A percentile compares a stretch with the other conserved stretches of the same genome.
Evolutionary conservation across 257 asterid genomes (phyloP).

Genomic region (Fraxinus cuspidata): DNA sequence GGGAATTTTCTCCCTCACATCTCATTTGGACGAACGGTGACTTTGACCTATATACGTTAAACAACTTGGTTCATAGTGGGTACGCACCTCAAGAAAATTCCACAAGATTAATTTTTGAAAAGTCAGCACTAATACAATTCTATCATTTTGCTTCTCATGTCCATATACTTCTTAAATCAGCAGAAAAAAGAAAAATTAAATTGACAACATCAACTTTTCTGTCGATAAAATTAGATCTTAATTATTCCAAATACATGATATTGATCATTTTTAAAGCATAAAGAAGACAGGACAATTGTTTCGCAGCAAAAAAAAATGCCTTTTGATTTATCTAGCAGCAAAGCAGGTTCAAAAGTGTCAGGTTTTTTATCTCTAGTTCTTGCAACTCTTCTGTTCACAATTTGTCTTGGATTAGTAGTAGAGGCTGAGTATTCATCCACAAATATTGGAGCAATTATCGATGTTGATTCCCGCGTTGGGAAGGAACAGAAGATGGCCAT

Average conservation of each 20-base stretch:
- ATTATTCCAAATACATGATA: neutral
- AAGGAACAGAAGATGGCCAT: slow-evolving; percentile 44
- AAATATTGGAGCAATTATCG: slow-evolving; percentile 40
- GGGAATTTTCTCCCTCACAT: no score
- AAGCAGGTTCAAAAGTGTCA: neutral
- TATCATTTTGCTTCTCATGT: neutral
- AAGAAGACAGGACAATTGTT: neutral
- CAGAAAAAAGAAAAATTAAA: neutral
- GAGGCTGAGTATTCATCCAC: slow-evolving; percentile 18
- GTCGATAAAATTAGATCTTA: neutral
- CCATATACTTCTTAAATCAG: neutral
- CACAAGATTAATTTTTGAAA: neutral
- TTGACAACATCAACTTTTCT: neutral
- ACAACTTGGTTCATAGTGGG: no score
- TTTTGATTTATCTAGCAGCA: neutral
- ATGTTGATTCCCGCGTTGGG: slow-evolving; percentile 41
- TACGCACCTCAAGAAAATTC: neutral
- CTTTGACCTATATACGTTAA: neutral
- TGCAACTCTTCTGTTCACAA: neutral
- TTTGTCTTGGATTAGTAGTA: slow-evolving; percentile 13
- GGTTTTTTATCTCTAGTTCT: neutral
- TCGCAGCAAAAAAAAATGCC: neutral
- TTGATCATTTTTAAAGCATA: neutral
- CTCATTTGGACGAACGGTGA: neutral
- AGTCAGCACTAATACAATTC: neutral